A percentile compares a stretch with the other conserved stretches of the same genome.
phyloP scores from a whole-genome alignment of 371 early-diverging fungal species.

The Zancudomyces culisetae region DNA sequence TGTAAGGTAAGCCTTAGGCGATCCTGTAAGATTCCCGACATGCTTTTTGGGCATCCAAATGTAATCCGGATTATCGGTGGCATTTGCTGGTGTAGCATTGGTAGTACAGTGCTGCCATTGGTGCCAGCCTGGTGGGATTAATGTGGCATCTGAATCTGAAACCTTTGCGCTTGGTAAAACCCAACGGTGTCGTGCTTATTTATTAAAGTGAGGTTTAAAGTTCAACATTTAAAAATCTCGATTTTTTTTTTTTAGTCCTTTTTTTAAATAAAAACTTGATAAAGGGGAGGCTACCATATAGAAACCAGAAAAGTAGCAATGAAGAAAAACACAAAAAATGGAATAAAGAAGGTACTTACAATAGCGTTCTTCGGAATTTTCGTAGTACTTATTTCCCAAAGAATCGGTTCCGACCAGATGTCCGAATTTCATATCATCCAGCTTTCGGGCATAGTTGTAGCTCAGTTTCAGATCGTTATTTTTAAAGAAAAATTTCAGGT shows the following conservation, averaged over 20 bases:
- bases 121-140: conserved; percentile 88
- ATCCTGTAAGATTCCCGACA: conserved; percentile 46
- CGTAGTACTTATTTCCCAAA: conserved; percentile 81
- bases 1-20: conserved; percentile 49
- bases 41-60: conserved; percentile 20
- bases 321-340: background rate
- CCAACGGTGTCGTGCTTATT: conserved; percentile 95
- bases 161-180: conserved; percentile 41
- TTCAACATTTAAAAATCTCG: too few relatives aligned
- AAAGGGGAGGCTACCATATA: too few relatives aligned
- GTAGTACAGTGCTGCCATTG: conserved; percentile 72
- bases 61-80: conserved; percentile 18
- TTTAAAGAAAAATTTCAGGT: conserved; percentile 14
- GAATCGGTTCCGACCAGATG: conserved; percentile 62
- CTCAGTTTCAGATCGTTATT: conserved; percentile 26
- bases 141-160: conserved; percentile 45
- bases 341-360: conserved; percentile 11
- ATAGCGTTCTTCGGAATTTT: conserved; percentile 67
- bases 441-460: conserved; percentile 43
- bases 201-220: too few relatives aligned
- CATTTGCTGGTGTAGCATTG: conserved; percentile 57
- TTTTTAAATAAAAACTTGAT: too few relatives aligned
- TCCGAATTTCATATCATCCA: conserved; percentile 71
- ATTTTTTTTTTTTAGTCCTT: too few relatives aligned
- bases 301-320: too few relatives aligned